phyloP scores from a whole-genome alignment of 306 rosid species.

The Adenanthera pavonina region DNA sequence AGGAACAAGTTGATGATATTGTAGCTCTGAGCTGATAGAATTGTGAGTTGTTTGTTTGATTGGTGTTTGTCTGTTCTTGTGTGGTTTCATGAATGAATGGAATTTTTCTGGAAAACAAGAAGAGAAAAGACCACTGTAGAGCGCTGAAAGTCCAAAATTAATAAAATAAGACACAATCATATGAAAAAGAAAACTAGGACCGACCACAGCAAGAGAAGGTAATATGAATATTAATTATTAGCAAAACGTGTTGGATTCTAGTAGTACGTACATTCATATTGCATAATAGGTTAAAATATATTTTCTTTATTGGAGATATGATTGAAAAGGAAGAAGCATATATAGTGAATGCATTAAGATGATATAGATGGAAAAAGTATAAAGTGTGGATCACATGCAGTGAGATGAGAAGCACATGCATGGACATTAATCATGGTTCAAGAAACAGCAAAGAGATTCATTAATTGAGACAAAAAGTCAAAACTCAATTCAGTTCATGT shows the following conservation, averaged over 20 bases:
- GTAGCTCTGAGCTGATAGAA: no score
- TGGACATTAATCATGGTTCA: conserved; percentile 6
- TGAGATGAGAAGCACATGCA: conserved; percentile 34
- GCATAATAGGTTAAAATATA: not conserved
- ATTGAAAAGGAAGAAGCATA: no score
- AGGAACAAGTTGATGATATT: no score
- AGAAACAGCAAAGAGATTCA: not conserved
- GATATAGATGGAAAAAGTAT: not conserved
- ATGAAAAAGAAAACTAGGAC: not conserved
- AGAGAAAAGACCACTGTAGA: no score
- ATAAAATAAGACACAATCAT: not conserved
- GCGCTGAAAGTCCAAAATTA: not conserved
- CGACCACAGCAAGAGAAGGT: not conserved
- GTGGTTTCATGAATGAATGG: no score
- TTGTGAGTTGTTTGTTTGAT: no score
- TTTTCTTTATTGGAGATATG: not conserved
- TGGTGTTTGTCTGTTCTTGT: no score
- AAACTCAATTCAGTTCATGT: not conserved
- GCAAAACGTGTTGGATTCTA: not conserved
- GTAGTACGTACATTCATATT: not conserved
- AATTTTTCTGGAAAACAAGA: no score
- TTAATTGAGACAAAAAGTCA: conserved; percentile 22
- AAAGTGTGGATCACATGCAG: conserved; percentile 9
- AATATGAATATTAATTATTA: not conserved
- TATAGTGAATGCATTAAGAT: no score